A percentile compares a stretch with the other conserved stretches of the same genome.
Conservation (phyloP, 2,329 filamentous ascomycete genomes). For the Sporothrix phasma region DNA sequence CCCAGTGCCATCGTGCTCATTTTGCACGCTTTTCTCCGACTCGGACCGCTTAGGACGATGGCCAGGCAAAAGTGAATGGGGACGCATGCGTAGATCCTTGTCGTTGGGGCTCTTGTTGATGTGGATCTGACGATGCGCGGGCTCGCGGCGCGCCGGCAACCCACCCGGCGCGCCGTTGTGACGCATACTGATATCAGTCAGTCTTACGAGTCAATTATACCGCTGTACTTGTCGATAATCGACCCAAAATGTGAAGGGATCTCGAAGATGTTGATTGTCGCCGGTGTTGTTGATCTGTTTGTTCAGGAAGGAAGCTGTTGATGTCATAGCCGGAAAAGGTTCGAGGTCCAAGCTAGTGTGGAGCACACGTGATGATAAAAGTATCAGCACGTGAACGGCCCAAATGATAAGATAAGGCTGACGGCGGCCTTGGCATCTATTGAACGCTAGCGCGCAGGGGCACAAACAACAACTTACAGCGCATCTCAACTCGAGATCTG, state of each 20-base stretch:
- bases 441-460: neutral
- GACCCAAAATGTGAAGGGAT: neutral
- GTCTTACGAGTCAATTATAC: no score
- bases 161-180: neutral
- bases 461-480: neutral
- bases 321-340: neutral
- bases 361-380: neutral
- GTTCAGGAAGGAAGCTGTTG: neutral
- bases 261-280: neutral
- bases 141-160: neutral
- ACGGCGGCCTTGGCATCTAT: no score
- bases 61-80: neutral
- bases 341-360: neutral
- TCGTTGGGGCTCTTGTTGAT: no score
- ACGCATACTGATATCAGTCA: neutral
- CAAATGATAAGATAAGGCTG: no score
- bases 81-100: neutral
- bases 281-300: neutral
- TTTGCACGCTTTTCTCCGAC: neutral
- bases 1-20: neutral
- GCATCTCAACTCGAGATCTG: no score
- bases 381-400: neutral
- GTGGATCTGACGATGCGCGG: neutral
- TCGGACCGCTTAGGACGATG: neutral
- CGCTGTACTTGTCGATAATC: no score